phyloP scores from a whole-genome alignment of 2,329 filamentous ascomycete species.

The Fusarium lyarnte region DNA sequence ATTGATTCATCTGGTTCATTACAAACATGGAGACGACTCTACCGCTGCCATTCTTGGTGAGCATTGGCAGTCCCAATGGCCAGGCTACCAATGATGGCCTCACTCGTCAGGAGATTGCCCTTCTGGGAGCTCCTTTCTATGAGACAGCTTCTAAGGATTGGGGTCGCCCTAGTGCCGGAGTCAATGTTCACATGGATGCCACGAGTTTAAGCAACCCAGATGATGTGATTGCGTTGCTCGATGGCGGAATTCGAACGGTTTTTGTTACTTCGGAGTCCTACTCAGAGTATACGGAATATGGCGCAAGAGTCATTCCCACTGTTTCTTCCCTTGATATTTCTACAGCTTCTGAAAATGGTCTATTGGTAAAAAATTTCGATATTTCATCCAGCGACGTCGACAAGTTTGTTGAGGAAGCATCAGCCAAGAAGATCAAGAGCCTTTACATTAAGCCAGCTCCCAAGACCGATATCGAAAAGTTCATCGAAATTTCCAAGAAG shows the following conservation, averaged over 20 bases:
- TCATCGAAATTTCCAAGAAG: conserved; percentile 60
- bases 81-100: conserved; percentile 63
- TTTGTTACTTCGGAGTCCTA: conserved; percentile 81
- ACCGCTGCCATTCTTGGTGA: conserved; percentile 70
- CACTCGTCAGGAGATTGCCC: conserved; percentile 64
- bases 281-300: conserved; percentile 64
- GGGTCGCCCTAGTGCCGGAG: conserved; percentile 59
- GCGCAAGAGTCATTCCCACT: conserved; percentile 64
- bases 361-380: conserved; percentile 65
- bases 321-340: conserved; percentile 59
- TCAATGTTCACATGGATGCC: conserved; percentile 79
- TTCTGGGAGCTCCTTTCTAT: conserved; percentile 68
- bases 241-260: conserved; percentile 84
- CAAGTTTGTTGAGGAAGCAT: conserved; percentile 57
- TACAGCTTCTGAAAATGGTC: conserved; percentile 57
- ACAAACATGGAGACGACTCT: conserved; percentile 70
- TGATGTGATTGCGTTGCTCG: conserved; percentile 81
- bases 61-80: conserved; percentile 62
- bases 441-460: conserved; percentile 63
- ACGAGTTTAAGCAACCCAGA: conserved; percentile 73
- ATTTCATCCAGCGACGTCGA: conserved; percentile 51
- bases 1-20: conserved; percentile 14
- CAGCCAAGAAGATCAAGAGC: conserved; percentile 56
- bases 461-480: conserved; percentile 55
- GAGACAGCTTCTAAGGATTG: conserved; percentile 61